Evolutionary conservation across 2,329 filamentous ascomycete species (phyloP).

Genomic region (Verticillium longisporum): DNA sequence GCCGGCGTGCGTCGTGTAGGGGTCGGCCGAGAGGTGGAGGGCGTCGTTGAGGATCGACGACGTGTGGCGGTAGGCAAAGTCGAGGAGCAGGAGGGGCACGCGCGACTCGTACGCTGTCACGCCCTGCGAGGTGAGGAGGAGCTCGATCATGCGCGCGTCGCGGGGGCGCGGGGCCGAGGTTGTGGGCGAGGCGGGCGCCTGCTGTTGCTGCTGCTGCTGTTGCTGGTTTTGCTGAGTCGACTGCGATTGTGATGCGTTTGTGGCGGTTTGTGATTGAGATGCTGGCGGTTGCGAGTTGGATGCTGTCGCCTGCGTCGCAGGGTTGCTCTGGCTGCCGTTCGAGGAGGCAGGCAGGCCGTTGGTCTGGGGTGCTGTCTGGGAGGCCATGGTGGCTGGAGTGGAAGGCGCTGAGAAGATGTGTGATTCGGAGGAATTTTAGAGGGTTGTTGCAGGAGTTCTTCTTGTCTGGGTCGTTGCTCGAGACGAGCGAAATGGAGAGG

Average conservation of each 20-base stretch:
- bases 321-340: slow-evolving; percentile 22
- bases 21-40: slow-evolving; percentile 61
- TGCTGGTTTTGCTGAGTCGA: slow-evolving; percentile 8
- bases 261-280: slow-evolving; percentile 5
- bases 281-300: slow-evolving; percentile 13
- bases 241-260: slow-evolving; percentile 14
- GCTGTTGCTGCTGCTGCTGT: slow-evolving; percentile 3
- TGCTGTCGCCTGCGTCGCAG: slow-evolving; percentile 26
- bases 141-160: slow-evolving; percentile 72
- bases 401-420: neutral
- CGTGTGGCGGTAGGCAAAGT: slow-evolving; percentile 81
- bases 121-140: slow-evolving; percentile 71
- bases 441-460: no score
- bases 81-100: slow-evolving; percentile 74
- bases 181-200: slow-evolving; percentile 20
- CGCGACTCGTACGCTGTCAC: slow-evolving; percentile 76
- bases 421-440: neutral
- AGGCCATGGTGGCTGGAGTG: slow-evolving; percentile 13
- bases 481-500: no score
- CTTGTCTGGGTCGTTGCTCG: no score
- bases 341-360: slow-evolving; percentile 44
- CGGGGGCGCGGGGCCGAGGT: slow-evolving; percentile 55
- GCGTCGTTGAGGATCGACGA: slow-evolving; percentile 65
- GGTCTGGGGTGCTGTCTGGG: slow-evolving; percentile 36
- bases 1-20: slow-evolving; percentile 55